Base-by-base conservation (phyloP, 345 rosid species). In the Salix dunnii region DNA sequence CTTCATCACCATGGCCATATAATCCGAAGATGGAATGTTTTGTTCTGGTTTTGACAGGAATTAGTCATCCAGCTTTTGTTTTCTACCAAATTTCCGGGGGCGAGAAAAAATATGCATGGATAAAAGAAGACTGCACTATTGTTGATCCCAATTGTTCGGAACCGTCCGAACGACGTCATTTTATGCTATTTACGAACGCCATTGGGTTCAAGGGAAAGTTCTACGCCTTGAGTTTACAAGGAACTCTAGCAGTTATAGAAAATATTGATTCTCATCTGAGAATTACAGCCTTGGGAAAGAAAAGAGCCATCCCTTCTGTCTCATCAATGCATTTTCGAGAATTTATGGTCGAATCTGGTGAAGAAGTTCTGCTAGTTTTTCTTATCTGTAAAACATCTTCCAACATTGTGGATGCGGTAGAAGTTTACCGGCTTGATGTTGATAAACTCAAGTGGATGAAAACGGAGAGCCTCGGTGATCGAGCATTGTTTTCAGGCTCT, bases 201-300 rank as follows among this genome's bases (percentile, higher is more conserved):
- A 71, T 86, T 18, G 73, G 84, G 72, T 67, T 48, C 16, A 43
- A 70, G 16, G 84, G 71, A 18, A 86, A 72, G 71, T 60, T 86
- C 53, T 84, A 80, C 68, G 84, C 72, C 14, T 60, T 82, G 81
- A 82, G 89, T 61, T 25, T 63, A 72, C 73, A 80, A 36, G 85
- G 86, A 68, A 75, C 65, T 75, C 27, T 75, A 23, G 84, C 73
- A 0, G 68, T 82, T 61, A 51, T 86, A 0, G 84, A 77, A 42
- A 73, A 23, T 3, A 49, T 36, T 36, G 77, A 60, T 70, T 58
- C 18, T 62, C 20, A 70, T 69, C 2, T 73, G 0, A 21, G 30
- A 76, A 70, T 79, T 31, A 58, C 69, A 14, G 79, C 75, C n/a
- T 2, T 73, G 20, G 71, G 85, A 16, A 63, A 55, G 35, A 11